Conservation (phyloP, 1,139 yeast species). For the Hyphopichia khmerensis region DNA sequence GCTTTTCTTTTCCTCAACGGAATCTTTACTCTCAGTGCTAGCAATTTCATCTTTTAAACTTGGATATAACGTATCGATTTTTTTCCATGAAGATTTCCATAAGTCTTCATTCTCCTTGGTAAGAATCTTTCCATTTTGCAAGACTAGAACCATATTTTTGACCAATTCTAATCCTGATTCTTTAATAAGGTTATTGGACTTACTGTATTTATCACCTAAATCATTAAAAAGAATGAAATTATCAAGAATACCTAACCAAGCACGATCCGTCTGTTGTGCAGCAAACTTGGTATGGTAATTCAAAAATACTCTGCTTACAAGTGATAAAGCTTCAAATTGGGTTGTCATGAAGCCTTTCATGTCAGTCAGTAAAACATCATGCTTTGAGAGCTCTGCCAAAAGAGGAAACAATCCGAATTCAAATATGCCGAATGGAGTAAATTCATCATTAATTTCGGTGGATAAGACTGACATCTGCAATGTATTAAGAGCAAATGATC, state of each 20-base stretch:
- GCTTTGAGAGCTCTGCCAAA: constrained; percentile 61
- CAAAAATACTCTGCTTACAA: constrained; percentile 71
- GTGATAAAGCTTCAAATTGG: constrained; percentile 62
- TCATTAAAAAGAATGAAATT: constrained; percentile 28
- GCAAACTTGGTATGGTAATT: constrained; percentile 37
- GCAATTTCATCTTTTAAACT: constrained; percentile 32
- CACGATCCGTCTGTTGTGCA: constrained; percentile 20
- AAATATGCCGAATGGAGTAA: constrained; percentile 56
- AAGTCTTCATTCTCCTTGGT: constrained; percentile 20
- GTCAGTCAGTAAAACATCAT: constrained; percentile 68
- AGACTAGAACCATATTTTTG: constrained; percentile 54
- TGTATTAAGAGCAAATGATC: constrained; percentile 60
- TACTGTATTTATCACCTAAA: constrained; percentile 20
- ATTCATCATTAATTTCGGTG: constrained; percentile 20
- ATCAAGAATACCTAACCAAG: constrained; percentile 40
- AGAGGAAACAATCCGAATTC: constrained; percentile 77
- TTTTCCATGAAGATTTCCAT: constrained; percentile 42
- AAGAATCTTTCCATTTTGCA: constrained; percentile 28
- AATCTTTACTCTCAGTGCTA: background rate
- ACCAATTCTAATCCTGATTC: constrained; percentile 65
- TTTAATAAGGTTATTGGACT: constrained; percentile 37
- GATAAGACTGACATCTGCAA: constrained; percentile 50
- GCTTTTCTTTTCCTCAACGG: too few species aligned
- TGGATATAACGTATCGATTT: constrained; percentile 46
- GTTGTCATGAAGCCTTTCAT: constrained; percentile 62